Conservation (phyloP, 257 asterid genomes). For the Jasminum sambac region DNA sequence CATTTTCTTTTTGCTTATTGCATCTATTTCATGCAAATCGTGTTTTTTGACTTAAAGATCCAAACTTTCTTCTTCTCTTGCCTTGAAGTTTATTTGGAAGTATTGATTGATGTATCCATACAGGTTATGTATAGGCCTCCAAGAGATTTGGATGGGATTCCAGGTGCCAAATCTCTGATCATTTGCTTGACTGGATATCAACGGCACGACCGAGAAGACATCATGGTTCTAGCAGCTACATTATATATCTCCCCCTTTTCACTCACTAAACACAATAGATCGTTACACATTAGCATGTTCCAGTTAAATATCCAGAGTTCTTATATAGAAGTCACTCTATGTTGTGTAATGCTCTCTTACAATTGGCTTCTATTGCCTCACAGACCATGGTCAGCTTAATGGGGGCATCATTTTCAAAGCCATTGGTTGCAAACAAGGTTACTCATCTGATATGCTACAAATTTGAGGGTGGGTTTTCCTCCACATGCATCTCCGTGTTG, state of each 20-base stretch:
- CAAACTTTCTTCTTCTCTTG: not conserved
- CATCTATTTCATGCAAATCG: not conserved
- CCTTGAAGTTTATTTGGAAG: not conserved
- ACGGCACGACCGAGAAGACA: constrained; percentile 70
- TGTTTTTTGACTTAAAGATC: not conserved
- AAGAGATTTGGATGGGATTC: constrained; percentile 74
- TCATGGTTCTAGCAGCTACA: constrained; percentile 58
- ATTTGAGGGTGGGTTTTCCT: constrained; percentile 65
- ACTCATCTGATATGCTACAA: constrained; percentile 98
- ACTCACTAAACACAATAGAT: constrained; percentile 7
- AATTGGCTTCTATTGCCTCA: constrained; percentile 21
- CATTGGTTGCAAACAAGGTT: constrained; percentile 70
- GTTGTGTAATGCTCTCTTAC: constrained; percentile 20
- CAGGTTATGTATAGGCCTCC: constrained; percentile 80
- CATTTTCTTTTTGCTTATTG: constrained; percentile 12
- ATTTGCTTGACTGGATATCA: constrained; percentile 91
- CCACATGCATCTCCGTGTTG: constrained; percentile 7
- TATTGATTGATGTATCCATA: constrained; percentile 15
- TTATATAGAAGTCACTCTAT: constrained; percentile 3
- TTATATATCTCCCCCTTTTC: constrained; percentile 22
- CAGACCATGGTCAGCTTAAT: constrained; percentile 85
- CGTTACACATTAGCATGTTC: not conserved
- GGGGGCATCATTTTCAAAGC: constrained; percentile 91
- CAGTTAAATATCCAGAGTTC: not conserved
- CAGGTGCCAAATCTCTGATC: constrained; percentile 67